Conservation (phyloP, 1,284 basidiomycete species). For the Inonotus hispidus region DNA sequence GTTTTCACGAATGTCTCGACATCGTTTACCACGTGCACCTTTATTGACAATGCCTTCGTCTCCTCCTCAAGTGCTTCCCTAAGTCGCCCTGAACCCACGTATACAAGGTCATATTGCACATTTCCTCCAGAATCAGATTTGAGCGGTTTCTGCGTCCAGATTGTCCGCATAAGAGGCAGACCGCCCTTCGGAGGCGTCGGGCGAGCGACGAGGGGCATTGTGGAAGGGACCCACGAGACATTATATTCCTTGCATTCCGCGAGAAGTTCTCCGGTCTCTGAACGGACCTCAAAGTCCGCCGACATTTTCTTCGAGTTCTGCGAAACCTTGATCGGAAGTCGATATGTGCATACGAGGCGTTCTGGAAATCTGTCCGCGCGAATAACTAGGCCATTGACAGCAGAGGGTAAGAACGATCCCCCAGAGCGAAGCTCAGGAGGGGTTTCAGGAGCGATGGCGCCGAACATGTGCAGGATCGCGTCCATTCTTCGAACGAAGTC, state of each 20-base stretch:
- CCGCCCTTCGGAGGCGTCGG: not conserved
- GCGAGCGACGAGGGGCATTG: constrained; percentile 4
- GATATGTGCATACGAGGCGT: constrained; percentile 30
- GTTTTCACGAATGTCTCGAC: not conserved
- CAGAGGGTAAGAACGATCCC: constrained; percentile 31
- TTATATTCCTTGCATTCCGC: constrained; percentile 30
- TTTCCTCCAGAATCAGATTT: not conserved
- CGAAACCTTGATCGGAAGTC: constrained; percentile 28
- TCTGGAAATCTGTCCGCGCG: constrained; percentile 27
- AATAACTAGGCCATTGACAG: constrained; percentile 28
- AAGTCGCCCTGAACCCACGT: constrained; percentile 5
- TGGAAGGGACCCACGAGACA: constrained; percentile 26
- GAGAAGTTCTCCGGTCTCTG: constrained; percentile 28
- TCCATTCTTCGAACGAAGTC: constrained; percentile 32
- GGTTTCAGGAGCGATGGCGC: constrained; percentile 25
- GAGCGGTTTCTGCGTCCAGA: not conserved
- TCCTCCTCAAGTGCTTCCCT: not conserved
- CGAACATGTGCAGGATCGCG: constrained; percentile 33
- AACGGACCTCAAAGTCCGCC: constrained; percentile 30
- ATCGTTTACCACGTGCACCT: constrained; percentile 1
- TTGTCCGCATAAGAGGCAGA: constrained; percentile 1
- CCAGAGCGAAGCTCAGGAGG: constrained; percentile 22
- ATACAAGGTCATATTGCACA: not conserved
- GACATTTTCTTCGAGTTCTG: constrained; percentile 27
- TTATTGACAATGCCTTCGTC: not conserved